These are phyloP conservation scores for Tieghemostelium lacteum DNA, from an alignment of 78 protist genomes.

Conservation along the genomic window DNA sequence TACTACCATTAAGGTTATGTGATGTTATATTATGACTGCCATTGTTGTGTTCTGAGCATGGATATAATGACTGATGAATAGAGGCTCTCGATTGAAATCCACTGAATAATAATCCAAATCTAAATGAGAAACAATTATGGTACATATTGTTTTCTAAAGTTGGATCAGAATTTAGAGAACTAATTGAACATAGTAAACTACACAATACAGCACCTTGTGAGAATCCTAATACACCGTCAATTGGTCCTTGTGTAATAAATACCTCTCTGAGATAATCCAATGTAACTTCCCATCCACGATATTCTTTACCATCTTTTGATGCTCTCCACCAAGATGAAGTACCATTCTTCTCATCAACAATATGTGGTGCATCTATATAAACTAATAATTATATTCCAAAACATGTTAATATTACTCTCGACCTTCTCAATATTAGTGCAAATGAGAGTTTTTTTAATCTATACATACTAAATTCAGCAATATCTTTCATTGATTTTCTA, in stretches of 20 bases:
- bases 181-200: slow-evolving; percentile 48
- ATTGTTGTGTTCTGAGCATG: background rate
- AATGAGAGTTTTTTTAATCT: background rate
- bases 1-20: background rate
- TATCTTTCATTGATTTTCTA: slow-evolving; percentile 68
- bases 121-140: slow-evolving; percentile 11
- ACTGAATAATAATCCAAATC: slow-evolving; percentile 68
- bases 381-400: background rate
- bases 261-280: slow-evolving; percentile 33
- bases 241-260: slow-evolving; percentile 70
- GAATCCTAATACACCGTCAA: slow-evolving; percentile 76
- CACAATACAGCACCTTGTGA: slow-evolving; percentile 70
- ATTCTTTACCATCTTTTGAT: slow-evolving; percentile 70
- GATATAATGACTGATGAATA: slow-evolving; percentile 62
- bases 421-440: background rate
- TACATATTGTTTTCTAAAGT: background rate
- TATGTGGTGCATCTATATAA: slow-evolving; percentile 75
- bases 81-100: slow-evolving; percentile 75
- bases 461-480: slow-evolving; percentile 62
- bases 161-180: slow-evolving; percentile 48
- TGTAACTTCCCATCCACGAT: slow-evolving; percentile 62
- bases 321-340: slow-evolving; percentile 76
- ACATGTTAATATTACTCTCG: background rate
- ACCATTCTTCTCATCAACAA: slow-evolving; percentile 58
- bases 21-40: background rate